These are phyloP conservation scores for Calonectria ilicicola DNA, from an alignment of 2,329 filamentous ascomycete species.

Conservation along the genomic window DNA sequence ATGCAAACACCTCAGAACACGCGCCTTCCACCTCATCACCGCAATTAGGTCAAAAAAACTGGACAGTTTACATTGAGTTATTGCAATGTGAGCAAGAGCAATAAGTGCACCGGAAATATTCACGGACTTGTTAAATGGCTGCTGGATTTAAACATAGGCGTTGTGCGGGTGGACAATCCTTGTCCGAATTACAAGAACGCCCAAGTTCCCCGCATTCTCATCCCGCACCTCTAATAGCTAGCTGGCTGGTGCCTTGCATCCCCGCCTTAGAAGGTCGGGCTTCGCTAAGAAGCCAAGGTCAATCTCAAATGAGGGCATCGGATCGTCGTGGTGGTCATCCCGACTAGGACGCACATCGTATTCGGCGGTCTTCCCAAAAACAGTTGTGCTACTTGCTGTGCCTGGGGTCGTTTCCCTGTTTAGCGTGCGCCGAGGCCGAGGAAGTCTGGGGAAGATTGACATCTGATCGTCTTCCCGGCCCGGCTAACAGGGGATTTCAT, in stretches of 20 bases:
- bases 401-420: not conserved
- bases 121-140: not conserved
- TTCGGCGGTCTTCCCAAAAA: conserved; percentile 10
- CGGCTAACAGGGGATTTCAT: not conserved
- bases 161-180: not conserved
- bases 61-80: not conserved
- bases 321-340: conserved; percentile 5
- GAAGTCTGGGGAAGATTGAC: conserved; percentile 15
- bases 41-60: not conserved
- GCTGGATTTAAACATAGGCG: not conserved
- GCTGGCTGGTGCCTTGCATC: conserved; percentile 9
- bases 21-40: no score
- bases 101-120: not conserved
- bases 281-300: not conserved
- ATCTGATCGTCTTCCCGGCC: conserved; percentile 13
- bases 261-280: conserved; percentile 4
- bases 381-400: not conserved
- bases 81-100: not conserved
- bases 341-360: conserved; percentile 7
- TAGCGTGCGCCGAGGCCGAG: conserved; percentile 17
- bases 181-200: not conserved
- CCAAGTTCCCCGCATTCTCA: conserved; percentile 16
- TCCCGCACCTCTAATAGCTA: not conserved
- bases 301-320: not conserved
- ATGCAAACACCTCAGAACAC: not conserved